Evolutionary conservation across 208 protist species (phyloP), one percentile per base, ranked within the genome.

Genomic region (Trypanosomatidae sp.): DNA sequence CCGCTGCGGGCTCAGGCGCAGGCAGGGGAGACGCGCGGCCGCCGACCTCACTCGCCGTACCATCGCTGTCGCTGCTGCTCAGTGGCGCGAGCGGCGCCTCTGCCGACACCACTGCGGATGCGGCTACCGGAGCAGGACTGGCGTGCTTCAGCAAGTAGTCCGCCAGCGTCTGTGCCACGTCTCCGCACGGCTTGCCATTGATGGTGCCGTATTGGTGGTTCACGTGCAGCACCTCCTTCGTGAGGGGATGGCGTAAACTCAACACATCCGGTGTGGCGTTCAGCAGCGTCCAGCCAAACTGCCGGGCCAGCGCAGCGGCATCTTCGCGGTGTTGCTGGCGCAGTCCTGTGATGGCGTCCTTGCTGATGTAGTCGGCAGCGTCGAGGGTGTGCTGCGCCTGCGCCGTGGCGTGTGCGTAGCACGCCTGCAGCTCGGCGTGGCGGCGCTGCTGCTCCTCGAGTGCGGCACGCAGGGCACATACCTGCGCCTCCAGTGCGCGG

Each of bases 151-250:
- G 46, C 3, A 80, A 28, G 56, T 80, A 80, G 41, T 69, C 64
- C 3, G 76, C 76, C 46, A 80, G 70, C 52, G 76, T 41, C 65
- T 66, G 68, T 1, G 70, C 65, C 43, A 80, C 62, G 13, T 73
- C 59, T 0, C 41, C 70, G 66, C 76, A 80, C 7, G 69, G 3
- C 66, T 64, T 53, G 0, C 76, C 76, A 50, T 80, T 80, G 22
- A 80, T 73, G n/a, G 71, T 69, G 33, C 47, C 44, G 70, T 80
- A 73, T 2, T 64, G 41, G 56, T 72, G 76, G 49, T 80, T 80
- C 10, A 55, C 66, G 49, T 80, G 76, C 36, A 80, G 70, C 69
- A 59, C 64, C 47, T 55, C 70, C 0, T 66, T 66, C 0, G 65
- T 76, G 46, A 17, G 44, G 0, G 76, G 76, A 50, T 80, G 76